phyloP scores from a whole-genome alignment of 164 flowering plant genomes.

The Aristolochia fimbriata region DNA sequence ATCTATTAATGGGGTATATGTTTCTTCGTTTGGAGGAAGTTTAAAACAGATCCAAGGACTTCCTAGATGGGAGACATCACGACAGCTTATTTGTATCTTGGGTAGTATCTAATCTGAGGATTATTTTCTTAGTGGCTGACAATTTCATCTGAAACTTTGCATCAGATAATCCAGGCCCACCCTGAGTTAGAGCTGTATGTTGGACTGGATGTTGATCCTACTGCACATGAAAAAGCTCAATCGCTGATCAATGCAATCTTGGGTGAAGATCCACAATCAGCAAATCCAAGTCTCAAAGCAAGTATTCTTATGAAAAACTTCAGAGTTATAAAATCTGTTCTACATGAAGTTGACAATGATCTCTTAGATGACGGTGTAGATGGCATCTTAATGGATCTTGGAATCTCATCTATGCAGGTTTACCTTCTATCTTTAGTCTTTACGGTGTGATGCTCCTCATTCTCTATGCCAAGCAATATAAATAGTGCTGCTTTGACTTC shows the following conservation, averaged over 20 bases:
- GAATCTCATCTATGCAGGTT: conserved; percentile 99
- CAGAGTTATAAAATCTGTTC: conserved; percentile 43
- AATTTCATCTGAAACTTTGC: neutral
- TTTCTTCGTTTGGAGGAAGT: too few relatives aligned
- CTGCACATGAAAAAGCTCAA: conserved; percentile 57
- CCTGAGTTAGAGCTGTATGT: conserved; percentile 55
- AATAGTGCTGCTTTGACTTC: neutral
- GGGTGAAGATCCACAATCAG: conserved; percentile 12
- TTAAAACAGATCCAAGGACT: too few relatives aligned
- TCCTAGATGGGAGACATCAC: too few relatives aligned
- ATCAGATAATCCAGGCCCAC: conserved; percentile 69
- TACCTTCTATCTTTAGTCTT: conserved; percentile 3
- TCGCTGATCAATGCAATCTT: conserved; percentile 28
- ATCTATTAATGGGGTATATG: too few relatives aligned
- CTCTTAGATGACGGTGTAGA: conserved; percentile 42
- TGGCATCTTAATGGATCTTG: conserved; percentile 93
- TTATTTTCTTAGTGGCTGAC: neutral
- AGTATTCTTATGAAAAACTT: conserved; percentile 46
- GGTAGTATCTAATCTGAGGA: too few relatives aligned
- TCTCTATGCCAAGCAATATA: neutral
- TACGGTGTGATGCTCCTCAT: neutral
- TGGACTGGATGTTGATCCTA: conserved; percentile 89
- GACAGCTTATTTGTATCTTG: too few relatives aligned
- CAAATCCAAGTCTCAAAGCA: conserved; percentile 28
- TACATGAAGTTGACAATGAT: conserved; percentile 38